Conservation (phyloP, 2,329 filamentous ascomycete genomes). For the Metarhizium album region DNA sequence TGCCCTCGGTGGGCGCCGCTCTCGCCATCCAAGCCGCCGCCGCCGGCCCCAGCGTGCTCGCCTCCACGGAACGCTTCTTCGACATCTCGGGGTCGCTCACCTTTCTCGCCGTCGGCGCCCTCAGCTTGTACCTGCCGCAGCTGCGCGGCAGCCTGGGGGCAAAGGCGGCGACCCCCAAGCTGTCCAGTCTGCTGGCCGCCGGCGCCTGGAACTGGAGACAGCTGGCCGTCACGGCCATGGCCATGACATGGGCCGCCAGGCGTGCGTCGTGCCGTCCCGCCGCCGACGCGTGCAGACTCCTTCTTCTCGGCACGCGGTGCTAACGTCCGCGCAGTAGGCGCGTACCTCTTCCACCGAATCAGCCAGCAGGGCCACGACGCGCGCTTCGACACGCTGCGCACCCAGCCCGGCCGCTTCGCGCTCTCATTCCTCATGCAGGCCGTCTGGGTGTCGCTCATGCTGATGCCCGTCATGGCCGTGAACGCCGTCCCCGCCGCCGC, state of each 20-base stretch:
- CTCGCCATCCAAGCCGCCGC: slow-evolving; percentile 53
- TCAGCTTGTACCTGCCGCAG: slow-evolving; percentile 51
- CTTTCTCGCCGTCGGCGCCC: slow-evolving; percentile 51
- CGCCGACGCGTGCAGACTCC: not conserved
- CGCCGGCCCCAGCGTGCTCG: slow-evolving; percentile 49
- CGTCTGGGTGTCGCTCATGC: slow-evolving; percentile 56
- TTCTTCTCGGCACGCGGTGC: not conserved
- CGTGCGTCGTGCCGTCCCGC: slow-evolving; percentile 29
- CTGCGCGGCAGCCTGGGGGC: slow-evolving; percentile 44
- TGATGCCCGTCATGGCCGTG: slow-evolving; percentile 52
- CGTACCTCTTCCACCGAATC: slow-evolving; percentile 53
- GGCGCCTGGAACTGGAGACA: slow-evolving; percentile 47
- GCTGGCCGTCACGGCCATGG: slow-evolving; percentile 27
- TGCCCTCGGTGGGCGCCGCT: slow-evolving; percentile 51
- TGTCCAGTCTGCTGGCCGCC: slow-evolving; percentile 17
- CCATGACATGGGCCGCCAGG: slow-evolving; percentile 47
- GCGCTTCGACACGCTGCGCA: slow-evolving; percentile 32
- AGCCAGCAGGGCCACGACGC: slow-evolving; percentile 47
- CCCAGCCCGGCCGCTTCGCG: slow-evolving; percentile 23
- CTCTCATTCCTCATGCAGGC: slow-evolving; percentile 43
- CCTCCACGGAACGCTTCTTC: slow-evolving; percentile 55
- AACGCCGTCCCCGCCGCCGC: slow-evolving; percentile 48
- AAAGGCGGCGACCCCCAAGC: slow-evolving; percentile 31
- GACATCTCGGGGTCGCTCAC: slow-evolving; percentile 57
- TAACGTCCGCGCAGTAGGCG: slow-evolving; percentile 37